These are phyloP conservation scores for Mortierella antarctica DNA, from an alignment of 192 early-diverging fungal species.

Conservation along the genomic window DNA sequence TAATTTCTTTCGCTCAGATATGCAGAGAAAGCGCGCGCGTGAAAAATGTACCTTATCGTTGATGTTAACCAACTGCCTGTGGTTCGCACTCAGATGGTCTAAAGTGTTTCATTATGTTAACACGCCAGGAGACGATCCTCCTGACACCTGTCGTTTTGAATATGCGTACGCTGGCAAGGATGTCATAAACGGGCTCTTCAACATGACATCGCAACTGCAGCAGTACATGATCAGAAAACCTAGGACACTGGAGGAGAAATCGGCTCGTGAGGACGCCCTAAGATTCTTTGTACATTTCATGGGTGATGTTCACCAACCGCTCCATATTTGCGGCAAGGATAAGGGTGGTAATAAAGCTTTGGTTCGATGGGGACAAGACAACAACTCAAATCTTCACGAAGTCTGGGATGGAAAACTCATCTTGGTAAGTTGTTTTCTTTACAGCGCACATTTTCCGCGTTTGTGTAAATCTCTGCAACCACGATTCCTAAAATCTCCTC, in stretches of 20 bases:
- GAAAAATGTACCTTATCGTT: too few species aligned
- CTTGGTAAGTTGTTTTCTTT: slow-evolving; percentile 29
- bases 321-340: slow-evolving; percentile 48
- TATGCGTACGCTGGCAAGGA: slow-evolving; percentile 31
- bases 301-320: slow-evolving; percentile 60
- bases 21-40: too few species aligned
- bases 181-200: slow-evolving; percentile 49
- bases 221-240: slow-evolving; percentile 24
- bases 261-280: slow-evolving; percentile 50
- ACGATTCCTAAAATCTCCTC: too few species aligned
- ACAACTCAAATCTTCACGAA: slow-evolving; percentile 39
- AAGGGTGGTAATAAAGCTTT: slow-evolving; percentile 39
- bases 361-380: slow-evolving; percentile 41
- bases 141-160: slow-evolving; percentile 32
- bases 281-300: slow-evolving; percentile 62
- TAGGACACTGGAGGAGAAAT: slow-evolving; percentile 18
- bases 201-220: slow-evolving; percentile 42
- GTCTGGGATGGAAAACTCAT: slow-evolving; percentile 56
- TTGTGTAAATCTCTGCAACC: not conserved
- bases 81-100: too few species aligned
- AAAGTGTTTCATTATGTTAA: slow-evolving; percentile 45
- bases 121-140: slow-evolving; percentile 41
- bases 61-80: too few species aligned
- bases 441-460: too few species aligned
- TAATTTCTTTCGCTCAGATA: too few species aligned